Evolutionary conservation across 495 filamentous ascomycete species (phyloP).

Genomic region (Polyplosphaeria fusca): DNA sequence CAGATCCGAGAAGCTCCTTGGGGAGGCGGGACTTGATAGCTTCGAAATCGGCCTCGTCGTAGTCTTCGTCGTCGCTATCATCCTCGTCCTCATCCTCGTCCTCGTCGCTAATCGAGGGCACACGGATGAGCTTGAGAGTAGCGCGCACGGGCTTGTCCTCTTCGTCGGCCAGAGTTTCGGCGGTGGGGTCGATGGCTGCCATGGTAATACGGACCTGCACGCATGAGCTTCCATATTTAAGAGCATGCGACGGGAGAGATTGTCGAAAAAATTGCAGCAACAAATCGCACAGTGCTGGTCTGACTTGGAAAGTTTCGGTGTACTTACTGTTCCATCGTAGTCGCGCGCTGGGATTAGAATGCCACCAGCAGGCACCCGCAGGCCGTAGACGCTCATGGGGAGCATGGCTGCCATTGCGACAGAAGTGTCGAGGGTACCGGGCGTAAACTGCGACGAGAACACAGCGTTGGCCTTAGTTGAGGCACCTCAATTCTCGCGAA

Average conservation of each 20-base stretch:
- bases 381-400: conserved; percentile 84
- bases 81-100: conserved; percentile 43
- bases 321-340: conserved; percentile 77
- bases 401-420: conserved; percentile 44
- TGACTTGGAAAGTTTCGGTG: too few species aligned
- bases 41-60: conserved; percentile 57
- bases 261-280: neutral
- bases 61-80: conserved; percentile 50
- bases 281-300: neutral
- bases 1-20: conserved; percentile 36
- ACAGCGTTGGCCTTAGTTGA: too few species aligned
- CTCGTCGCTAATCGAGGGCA: conserved; percentile 47
- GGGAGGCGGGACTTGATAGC: conserved; percentile 61
- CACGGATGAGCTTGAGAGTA: conserved; percentile 85
- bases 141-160: conserved; percentile 65
- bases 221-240: conserved; percentile 16
- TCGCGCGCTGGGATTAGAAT: conserved; percentile 66
- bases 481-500: too few species aligned
- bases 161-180: conserved; percentile 59
- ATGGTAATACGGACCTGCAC: conserved; percentile 93
- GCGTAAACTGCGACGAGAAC: too few species aligned
- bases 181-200: conserved; percentile 92
- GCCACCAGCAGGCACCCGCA: conserved; percentile 78
- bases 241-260: neutral
- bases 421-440: too few species aligned